These are phyloP conservation scores for Echinosophora koreensis DNA, from an alignment of 306 rosid species.

Conservation along the genomic window DNA sequence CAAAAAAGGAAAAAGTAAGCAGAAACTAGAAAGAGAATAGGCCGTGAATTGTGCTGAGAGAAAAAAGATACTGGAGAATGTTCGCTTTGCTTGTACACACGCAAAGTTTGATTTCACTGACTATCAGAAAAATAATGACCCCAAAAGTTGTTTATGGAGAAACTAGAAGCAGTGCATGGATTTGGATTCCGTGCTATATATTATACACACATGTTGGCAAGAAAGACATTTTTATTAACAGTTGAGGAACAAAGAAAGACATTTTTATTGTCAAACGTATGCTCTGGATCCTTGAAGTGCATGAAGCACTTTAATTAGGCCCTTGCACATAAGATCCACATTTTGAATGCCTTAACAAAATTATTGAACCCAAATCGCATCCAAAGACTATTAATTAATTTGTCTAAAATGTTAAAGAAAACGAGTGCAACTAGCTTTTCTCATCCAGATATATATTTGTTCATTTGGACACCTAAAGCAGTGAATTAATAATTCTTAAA, in stretches of 20 bases:
- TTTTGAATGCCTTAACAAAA: background rate
- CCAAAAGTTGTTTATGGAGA: conserved; percentile 41
- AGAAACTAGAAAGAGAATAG: conserved; percentile 13
- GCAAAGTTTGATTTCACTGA: background rate
- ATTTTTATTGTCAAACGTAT: background rate
- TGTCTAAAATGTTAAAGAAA: too few species aligned
- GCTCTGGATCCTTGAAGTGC: background rate
- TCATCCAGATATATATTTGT: background rate
- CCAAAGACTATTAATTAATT: background rate
- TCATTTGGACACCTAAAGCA: background rate
- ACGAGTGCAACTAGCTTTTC: background rate
- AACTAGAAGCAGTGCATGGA: conserved; percentile 36
- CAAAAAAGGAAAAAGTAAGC: background rate
- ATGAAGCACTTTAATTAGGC: background rate
- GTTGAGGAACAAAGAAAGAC: background rate
- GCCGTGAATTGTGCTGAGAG: background rate
- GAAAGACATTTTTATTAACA: too few species aligned
- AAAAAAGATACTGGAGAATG: conserved; percentile 30
- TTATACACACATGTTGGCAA: too few species aligned
- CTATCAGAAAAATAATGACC: conserved; percentile 1
- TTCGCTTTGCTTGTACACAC: background rate
- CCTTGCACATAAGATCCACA: background rate
- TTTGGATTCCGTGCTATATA: conserved; percentile 40
- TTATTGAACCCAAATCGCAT: background rate
- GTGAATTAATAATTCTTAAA: too few species aligned